Evolutionary conservation across 768 basidiomycete genomes (phyloP), one percentile per base, ranked within the genome.

Genomic region (Psilocybe azurescens): DNA sequence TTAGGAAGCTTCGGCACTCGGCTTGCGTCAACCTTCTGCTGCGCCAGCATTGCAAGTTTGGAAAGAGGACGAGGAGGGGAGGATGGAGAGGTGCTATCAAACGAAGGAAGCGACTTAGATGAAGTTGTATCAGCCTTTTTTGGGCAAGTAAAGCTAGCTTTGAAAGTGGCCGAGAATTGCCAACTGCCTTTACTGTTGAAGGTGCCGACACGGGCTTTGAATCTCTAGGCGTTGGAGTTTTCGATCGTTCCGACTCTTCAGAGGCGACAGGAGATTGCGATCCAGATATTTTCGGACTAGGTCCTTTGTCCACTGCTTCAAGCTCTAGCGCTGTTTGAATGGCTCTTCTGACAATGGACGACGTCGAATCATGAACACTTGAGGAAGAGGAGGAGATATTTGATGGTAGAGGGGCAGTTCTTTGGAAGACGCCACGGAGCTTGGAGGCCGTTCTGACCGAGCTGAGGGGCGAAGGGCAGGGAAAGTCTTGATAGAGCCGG

Each of bases 21-120:
- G 46, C 66, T 76, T 18, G 76, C 72, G 58, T 76, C 75, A 18
- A 76, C 74, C 63, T 83, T 86, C 28, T 81, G 83, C 69, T 89
- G 89, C 7, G 93, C 91, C 29, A 94, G 81, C 64, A 86, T 79
- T 7, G 90, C 89, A 9, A 94, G 79, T 69, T 93, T 91, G 9
- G 93, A 93, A n/a, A 83, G 82, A 49, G 78, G 78, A 32, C 81
- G 82, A 39, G 70, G 51, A 33, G 62, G 65, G 47, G 62, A 56
- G 18, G 64, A 67, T 29, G 72, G 61, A 24, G 73, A 67, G 41
- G 72, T 69, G n/a, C 72, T 58, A 13, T 69, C 51, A 48, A 71
- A 61, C 29, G 75, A 70, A 10, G 69, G 68, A 20, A 70, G 65
- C 5, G 67, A 58, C 16, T 46, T 33, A 7, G 48, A 63, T 30